These are phyloP conservation scores for Tricholoma flavovirens DNA, from an alignment of 768 basidiomycete genomes.

Conservation along the genomic window DNA sequence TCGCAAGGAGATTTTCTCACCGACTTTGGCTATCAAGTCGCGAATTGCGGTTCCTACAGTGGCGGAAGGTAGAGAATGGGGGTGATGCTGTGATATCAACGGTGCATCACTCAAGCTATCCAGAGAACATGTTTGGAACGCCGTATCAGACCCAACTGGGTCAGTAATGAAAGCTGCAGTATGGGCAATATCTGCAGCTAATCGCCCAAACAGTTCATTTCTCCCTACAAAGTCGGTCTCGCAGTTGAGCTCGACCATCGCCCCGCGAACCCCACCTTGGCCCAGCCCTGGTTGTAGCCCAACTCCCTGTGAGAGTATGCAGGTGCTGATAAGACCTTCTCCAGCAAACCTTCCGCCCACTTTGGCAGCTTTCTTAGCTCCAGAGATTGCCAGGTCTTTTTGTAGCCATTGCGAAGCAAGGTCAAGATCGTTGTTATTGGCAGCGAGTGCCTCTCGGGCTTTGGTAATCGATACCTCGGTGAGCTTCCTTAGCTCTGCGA, in stretches of 20 bases:
- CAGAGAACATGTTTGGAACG: conserved; percentile 47
- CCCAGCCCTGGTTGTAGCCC: conserved; percentile 29
- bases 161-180: conserved; percentile 72
- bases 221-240: conserved; percentile 96
- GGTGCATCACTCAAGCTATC: conserved; percentile 56
- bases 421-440: conserved; percentile 67
- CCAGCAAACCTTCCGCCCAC: conserved; percentile 66
- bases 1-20: conserved; percentile 71
- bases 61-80: conserved; percentile 28
- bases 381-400: conserved; percentile 63
- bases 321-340: conserved; percentile 78
- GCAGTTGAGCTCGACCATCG: conserved; percentile 90
- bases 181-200: conserved; percentile 77
- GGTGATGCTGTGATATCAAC: conserved; percentile 42
- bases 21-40: conserved; percentile 66
- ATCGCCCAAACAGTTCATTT: conserved; percentile 72
- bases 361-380: conserved; percentile 79
- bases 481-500: conserved; percentile 80
- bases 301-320: conserved; percentile 61
- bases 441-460: conserved; percentile 81
- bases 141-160: conserved; percentile 20
- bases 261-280: conserved; percentile 57
- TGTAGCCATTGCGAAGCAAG: conserved; percentile 78
- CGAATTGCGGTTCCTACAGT: conserved; percentile 63
- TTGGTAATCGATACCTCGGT: conserved; percentile 80